Percentiles rank a stretch among this genome's conserved stretches.
These are phyloP conservation scores for Senna siamea DNA, from an alignment of 306 rosid genomes.

Conservation along the genomic window DNA sequence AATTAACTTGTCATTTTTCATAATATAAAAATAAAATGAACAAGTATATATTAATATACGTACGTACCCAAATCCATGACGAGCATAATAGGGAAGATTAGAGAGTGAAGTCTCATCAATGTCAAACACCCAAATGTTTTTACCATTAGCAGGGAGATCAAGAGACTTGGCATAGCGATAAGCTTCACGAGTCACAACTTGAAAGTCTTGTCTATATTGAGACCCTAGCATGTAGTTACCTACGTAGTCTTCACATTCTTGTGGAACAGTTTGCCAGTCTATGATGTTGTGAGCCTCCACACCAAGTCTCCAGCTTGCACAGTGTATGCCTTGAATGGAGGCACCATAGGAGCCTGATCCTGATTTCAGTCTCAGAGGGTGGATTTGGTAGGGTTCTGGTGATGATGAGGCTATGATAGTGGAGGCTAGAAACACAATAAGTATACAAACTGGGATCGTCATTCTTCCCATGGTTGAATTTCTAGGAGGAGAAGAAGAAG, in stretches of 20 bases:
- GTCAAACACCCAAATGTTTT: conserved; percentile 53
- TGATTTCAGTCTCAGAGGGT: conserved; percentile 44
- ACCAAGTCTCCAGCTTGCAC: conserved; percentile 68
- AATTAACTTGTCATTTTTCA: too few relatives aligned
- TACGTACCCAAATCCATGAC: conserved; percentile 60
- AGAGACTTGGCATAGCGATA: conserved; percentile 35
- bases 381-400: conserved; percentile 25
- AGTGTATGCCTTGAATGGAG: conserved; percentile 28
- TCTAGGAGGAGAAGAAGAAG: too few relatives aligned
- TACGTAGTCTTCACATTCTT: conserved; percentile 44
- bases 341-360: conserved; percentile 18
- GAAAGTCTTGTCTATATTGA: conserved; percentile 49
- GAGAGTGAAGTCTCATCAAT: conserved; percentile 57
- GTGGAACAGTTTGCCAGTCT: conserved; percentile 45
- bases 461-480: too few relatives aligned
- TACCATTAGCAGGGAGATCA: conserved; percentile 37
- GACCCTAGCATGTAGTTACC: conserved; percentile 51
- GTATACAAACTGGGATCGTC: too few relatives aligned
- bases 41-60: too few relatives aligned
- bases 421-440: too few relatives aligned
- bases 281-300: conserved; percentile 60
- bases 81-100: conserved; percentile 50
- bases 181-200: conserved; percentile 39
- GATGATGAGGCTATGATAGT: too few relatives aligned
- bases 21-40: too few relatives aligned